Evolutionary conservation across 108 stramenopile species (phyloP), one percentile per base, ranked within the genome.

Genomic region (Licmophora abbreviata): DNA sequence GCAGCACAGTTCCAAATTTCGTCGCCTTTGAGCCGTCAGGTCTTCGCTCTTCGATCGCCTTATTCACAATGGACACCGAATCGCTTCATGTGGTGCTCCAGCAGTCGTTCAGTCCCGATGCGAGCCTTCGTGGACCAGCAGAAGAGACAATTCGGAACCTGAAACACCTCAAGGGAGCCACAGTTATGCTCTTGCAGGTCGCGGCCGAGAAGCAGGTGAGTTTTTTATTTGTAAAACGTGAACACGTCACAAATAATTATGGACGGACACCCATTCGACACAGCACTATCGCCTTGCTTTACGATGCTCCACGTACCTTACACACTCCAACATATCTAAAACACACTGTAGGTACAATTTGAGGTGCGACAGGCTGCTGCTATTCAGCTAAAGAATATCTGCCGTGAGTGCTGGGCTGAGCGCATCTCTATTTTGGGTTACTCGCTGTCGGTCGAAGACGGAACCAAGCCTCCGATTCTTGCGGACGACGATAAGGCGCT

Each of bases 331-430:
- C 32, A 11, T 20, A 29, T 51, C 12, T 38, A 11, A 23, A 14
- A 20, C 17, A 23, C 17, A 40, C 6, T 47, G 4, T 22, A 79
- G 78, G 78, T 79, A 20, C 83, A 81, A 73, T 87, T 78, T 47
- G 85, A 92, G 74, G 85, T 92, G 2, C 69, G 85, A 29, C 89
- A 92, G 59, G 89, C 89, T 5, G 89, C 89, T 14, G 78, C 89
- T 32, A 92, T 92, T 64, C 89, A 92, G 54, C 62, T 92, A 31
- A 92, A 92, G 58, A 92, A 92, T 55, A 79, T 92, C 48, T 92
- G 90, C 40, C 68, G 86, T 54, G 90, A 88, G 66, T 83, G 90
- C 47, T 92, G 90, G 90, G 70, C 82, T 23, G 83, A 87, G 52
- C 76, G 90, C 17, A 38, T 70, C 8, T 68, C 78, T n/a, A 78